A percentile compares a stretch with the other conserved stretches of the same genome.
Evolutionary conservation across 768 basidiomycete species (phyloP).

Genomic region (Coprinopsis sp.): DNA sequence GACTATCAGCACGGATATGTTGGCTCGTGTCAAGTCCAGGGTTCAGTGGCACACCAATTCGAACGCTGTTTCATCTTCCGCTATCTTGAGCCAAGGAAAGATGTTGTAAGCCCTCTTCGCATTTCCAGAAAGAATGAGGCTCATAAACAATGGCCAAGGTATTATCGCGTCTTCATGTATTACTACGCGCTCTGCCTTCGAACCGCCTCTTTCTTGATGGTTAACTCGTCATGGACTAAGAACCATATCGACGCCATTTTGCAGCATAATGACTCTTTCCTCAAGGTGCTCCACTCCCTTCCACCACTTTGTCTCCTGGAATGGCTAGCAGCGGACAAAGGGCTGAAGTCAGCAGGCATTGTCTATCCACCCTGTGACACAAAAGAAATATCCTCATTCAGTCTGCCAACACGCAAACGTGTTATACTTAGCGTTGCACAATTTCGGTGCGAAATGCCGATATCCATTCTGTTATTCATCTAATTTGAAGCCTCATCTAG

Average conservation of each 20-base stretch:
- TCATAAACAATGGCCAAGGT: constrained; percentile 41
- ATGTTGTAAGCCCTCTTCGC: constrained; percentile 44
- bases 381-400: constrained; percentile 55
- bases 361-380: constrained; percentile 96
- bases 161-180: constrained; percentile 85
- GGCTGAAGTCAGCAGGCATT: constrained; percentile 34
- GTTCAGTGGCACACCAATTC: constrained; percentile 60
- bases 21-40: constrained; percentile 66
- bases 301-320: constrained; percentile 37
- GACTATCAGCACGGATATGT: constrained; percentile 93
- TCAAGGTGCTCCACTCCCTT: constrained; percentile 43
- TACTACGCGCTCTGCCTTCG: constrained; percentile 75
- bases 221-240: constrained; percentile 94
- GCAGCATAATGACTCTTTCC: constrained; percentile 43
- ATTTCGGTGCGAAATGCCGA: constrained; percentile 59
- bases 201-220: constrained; percentile 76
- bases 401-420: constrained; percentile 49
- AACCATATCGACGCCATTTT: constrained; percentile 77
- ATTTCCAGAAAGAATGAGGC: constrained; percentile 3
- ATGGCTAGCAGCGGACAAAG: constrained; percentile 20
- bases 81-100: constrained; percentile 54
- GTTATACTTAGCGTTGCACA: constrained; percentile 87
- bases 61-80: constrained; percentile 48
- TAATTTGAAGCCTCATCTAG: constrained; percentile 29
- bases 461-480: constrained; percentile 1